phyloP scores from a whole-genome alignment of 1,284 basidiomycete genomes.

The Naganishia sp. region DNA sequence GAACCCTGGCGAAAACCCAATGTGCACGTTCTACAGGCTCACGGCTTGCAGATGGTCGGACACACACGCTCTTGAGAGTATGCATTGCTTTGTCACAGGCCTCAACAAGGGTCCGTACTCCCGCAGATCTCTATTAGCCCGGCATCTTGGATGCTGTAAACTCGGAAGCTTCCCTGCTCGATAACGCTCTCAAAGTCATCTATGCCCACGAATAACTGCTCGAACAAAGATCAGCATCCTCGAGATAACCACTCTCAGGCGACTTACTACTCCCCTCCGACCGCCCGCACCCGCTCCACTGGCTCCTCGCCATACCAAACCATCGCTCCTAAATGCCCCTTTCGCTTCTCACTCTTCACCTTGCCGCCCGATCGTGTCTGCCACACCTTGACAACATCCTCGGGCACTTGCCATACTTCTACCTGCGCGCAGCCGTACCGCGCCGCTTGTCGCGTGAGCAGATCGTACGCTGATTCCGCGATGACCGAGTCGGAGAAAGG shows the following conservation, averaged over 20 bases:
- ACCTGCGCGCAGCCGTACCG: constrained; percentile 5
- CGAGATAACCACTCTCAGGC: background rate
- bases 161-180: background rate
- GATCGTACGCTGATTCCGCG: background rate
- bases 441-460: background rate
- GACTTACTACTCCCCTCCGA: constrained; percentile 20
- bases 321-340: constrained; percentile 28
- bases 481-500: background rate
- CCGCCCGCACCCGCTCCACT: background rate
- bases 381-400: constrained; percentile 8
- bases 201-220: constrained; percentile 18
- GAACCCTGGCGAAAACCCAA: too few relatives aligned
- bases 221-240: background rate
- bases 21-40: too few relatives aligned
- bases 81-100: too few relatives aligned
- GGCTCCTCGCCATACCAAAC: constrained; percentile 26
- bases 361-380: background rate
- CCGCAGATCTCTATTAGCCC: too few relatives aligned
- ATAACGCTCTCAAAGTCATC: background rate
- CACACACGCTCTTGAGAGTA: too few relatives aligned
- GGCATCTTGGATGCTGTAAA: too few relatives aligned
- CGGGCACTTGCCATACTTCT: constrained; percentile 9
- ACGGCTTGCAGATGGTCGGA: too few relatives aligned
- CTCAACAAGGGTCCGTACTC: too few relatives aligned
- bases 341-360: background rate